phyloP scores from a whole-genome alignment of 2,329 filamentous ascomycete genomes.

The Magnaporthiopsis rhizophila region DNA sequence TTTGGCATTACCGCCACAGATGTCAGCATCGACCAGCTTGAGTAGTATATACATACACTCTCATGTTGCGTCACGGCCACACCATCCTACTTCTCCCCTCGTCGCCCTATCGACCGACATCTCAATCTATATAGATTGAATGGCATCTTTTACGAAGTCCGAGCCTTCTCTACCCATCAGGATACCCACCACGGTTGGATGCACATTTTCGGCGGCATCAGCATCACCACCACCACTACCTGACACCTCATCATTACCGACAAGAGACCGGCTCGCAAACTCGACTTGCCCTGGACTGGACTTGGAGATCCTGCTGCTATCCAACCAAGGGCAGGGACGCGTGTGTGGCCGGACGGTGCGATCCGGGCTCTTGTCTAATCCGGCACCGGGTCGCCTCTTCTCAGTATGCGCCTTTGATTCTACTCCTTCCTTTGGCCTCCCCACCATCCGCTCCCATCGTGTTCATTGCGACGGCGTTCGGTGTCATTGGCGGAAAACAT shows the following conservation, averaged over 20 bases:
- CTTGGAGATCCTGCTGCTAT: not conserved
- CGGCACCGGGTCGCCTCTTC: not conserved
- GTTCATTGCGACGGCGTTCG: conserved; percentile 6
- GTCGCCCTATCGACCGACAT: not conserved
- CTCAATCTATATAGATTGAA: not conserved
- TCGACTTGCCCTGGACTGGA: not conserved
- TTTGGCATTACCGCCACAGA: conserved; percentile 47
- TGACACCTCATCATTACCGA: not conserved
- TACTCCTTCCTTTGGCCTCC: not conserved
- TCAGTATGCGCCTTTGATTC: not conserved
- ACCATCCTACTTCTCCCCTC: not conserved
- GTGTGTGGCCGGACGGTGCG: not conserved
- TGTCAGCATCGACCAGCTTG: conserved; percentile 41
- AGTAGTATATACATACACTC: not conserved
- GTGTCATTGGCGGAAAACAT: conserved; percentile 3
- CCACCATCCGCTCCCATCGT: not conserved
- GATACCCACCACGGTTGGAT: conserved; percentile 1
- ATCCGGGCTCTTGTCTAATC: not conserved
- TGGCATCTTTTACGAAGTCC: not conserved
- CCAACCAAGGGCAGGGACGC: too few relatives aligned
- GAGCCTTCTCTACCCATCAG: not conserved
- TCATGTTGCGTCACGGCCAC: not conserved
- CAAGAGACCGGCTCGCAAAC: not conserved
- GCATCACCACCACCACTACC: not conserved
- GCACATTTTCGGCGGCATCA: not conserved